Conservation (phyloP, 495 filamentous ascomycete species). For the Annulohypoxylon nitens region DNA sequence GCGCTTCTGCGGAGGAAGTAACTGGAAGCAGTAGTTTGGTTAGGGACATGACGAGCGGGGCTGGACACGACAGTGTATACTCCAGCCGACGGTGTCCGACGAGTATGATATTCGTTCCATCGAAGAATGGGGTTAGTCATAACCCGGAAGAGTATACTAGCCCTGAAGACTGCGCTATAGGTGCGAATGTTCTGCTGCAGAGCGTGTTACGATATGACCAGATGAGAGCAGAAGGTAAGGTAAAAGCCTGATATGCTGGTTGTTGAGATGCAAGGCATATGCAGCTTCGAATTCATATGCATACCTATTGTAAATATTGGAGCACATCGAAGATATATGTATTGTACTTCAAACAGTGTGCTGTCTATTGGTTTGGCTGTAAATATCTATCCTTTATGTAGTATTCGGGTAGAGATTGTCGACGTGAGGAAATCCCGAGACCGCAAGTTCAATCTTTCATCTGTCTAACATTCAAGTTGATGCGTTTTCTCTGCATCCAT, state of each 20-base stretch:
- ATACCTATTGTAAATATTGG: not conserved
- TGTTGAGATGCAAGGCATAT: not conserved
- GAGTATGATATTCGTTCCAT: constrained; percentile 66
- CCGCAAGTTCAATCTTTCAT: constrained; percentile 71
- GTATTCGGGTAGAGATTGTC: not conserved
- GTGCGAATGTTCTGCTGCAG: constrained; percentile 55
- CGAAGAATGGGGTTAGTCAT: constrained; percentile 62
- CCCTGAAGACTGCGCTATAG: constrained; percentile 57
- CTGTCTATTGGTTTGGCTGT: not conserved
- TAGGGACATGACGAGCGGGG: constrained; percentile 66
- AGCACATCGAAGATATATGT: not conserved
- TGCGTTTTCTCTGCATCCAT: constrained; percentile 87
- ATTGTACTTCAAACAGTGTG: not conserved
- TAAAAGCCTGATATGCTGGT: not conserved
- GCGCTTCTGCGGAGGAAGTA: constrained; percentile 69
- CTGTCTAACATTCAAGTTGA: constrained; percentile 93
- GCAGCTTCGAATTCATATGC: not conserved
- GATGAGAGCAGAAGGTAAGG: constrained; percentile 35
- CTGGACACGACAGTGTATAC: constrained; percentile 70
- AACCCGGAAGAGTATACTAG: constrained; percentile 64
- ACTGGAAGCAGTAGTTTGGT: constrained; percentile 50
- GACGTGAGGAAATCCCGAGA: not conserved
- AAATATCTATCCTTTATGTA: not conserved
- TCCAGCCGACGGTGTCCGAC: constrained; percentile 58
- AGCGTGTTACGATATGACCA: constrained; percentile 56